These are phyloP conservation scores for Artemisia tridentata DNA, from an alignment of 129 eudicot genomes.

Conservation along the genomic window DNA sequence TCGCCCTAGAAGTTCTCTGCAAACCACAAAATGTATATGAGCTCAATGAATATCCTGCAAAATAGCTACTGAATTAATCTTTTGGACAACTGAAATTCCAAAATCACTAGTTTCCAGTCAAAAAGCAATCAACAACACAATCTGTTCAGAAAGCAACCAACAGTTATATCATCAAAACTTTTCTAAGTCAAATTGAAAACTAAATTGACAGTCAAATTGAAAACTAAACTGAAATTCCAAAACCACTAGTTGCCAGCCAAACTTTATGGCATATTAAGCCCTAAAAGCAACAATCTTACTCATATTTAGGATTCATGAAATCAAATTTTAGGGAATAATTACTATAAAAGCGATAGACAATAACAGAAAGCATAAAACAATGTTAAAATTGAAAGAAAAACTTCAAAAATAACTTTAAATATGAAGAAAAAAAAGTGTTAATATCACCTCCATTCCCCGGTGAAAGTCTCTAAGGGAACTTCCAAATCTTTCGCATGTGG, in stretches of 20 bases:
- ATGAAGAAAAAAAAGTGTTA: conserved; percentile 17
- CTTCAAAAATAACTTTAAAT: conserved; percentile 20
- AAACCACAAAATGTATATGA: no score
- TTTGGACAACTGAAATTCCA: conserved; percentile 22
- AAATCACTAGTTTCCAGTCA: conserved; percentile 22
- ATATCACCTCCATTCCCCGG: background rate
- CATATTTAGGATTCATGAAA: conserved; percentile 24
- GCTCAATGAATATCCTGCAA: no score
- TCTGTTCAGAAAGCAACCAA: conserved; percentile 27
- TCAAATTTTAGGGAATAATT: conserved; percentile 23
- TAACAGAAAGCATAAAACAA: conserved; percentile 25
- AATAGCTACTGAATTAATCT: no score
- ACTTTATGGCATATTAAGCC: conserved; percentile 20
- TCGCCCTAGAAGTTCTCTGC: background rate
- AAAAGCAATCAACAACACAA: conserved; percentile 20
- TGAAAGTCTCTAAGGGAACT: background rate
- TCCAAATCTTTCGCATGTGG: background rate
- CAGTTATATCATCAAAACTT: conserved; percentile 24
- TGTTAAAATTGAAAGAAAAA: conserved; percentile 16
- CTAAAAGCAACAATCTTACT: conserved; percentile 21
- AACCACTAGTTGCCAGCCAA: no score
- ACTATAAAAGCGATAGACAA: conserved; percentile 21
- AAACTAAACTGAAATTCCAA: no score
- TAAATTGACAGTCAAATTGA: no score
- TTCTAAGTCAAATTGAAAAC: conserved; percentile 21